Percentiles rank a stretch among this genome's conserved stretches.
phyloP scores from a whole-genome alignment of 768 basidiomycete genomes.

The Mycena albidolilacea region DNA sequence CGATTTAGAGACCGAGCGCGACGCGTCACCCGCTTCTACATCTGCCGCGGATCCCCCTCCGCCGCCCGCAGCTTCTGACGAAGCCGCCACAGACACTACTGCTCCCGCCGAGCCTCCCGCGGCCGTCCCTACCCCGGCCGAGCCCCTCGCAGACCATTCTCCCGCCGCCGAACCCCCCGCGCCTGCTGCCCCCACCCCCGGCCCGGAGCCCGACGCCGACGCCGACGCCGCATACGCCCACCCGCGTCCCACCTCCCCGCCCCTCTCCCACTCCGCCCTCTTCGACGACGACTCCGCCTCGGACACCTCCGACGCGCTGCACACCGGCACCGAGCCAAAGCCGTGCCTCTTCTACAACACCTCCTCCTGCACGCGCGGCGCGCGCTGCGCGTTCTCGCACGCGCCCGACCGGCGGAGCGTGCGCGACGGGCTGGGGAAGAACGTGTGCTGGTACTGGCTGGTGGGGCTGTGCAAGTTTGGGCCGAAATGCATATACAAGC shows the following conservation, averaged over 20 bases:
- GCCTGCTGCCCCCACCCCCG: slow-evolving; percentile 12
- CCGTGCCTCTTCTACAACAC: slow-evolving; percentile 45
- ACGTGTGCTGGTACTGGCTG: slow-evolving; percentile 56
- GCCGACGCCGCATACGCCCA: slow-evolving; percentile 30
- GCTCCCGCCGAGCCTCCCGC: not conserved
- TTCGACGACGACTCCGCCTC: slow-evolving; percentile 36
- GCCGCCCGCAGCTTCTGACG: not conserved
- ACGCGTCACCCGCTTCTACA: not conserved
- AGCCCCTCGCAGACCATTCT: slow-evolving; percentile 4
- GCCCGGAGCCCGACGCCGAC: not conserved
- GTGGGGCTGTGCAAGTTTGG: slow-evolving; percentile 53
- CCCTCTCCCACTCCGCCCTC: not conserved
- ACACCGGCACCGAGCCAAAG: slow-evolving; percentile 29
- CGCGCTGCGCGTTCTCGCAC: slow-evolving; percentile 38
- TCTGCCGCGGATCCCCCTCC: not conserved
- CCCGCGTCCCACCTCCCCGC: slow-evolving; percentile 19
- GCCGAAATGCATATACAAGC: slow-evolving; percentile 52
- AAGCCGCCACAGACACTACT: not conserved
- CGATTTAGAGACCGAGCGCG: slow-evolving; percentile 24
- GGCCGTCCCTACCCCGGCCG: not conserved
- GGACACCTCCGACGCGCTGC: slow-evolving; percentile 39
- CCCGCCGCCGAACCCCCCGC: not conserved
- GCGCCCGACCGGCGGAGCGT: slow-evolving; percentile 40
- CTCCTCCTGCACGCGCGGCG: slow-evolving; percentile 40
- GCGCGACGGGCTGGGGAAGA: slow-evolving; percentile 48